These are phyloP conservation scores for Fraxinus excelsior DNA, from an alignment of 257 asterid genomes.

Conservation along the genomic window DNA sequence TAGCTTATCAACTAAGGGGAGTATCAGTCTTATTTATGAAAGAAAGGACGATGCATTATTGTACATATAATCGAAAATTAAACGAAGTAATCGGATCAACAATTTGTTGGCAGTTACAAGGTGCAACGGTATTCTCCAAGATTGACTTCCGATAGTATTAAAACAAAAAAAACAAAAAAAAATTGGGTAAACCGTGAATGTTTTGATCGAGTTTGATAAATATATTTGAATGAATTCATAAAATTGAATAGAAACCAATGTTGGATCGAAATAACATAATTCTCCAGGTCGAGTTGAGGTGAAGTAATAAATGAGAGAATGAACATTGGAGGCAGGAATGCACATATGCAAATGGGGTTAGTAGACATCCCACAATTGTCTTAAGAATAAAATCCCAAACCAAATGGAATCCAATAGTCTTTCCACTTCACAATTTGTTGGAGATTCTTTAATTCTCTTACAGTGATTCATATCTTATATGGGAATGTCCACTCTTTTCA, in stretches of 20 bases:
- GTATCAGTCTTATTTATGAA: no score
- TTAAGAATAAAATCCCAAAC: not conserved
- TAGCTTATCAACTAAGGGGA: no score
- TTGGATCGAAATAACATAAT: not conserved
- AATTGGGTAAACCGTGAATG: no score
- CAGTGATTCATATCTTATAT: not conserved
- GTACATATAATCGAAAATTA: no score
- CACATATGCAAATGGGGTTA: constrained; percentile 35
- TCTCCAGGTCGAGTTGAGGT: not conserved
- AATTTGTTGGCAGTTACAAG: no score
- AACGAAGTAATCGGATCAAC: no score
- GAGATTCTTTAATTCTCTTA: constrained; percentile 40
- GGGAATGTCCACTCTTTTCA: not conserved
- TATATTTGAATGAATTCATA: no score
- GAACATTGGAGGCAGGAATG: not conserved
- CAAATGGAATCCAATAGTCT: constrained; percentile 43
- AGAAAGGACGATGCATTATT: no score
- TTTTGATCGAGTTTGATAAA: no score
- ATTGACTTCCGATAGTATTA: not conserved
- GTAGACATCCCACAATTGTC: constrained; percentile 54
- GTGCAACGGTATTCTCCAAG: not conserved
- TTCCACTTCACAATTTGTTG: constrained; percentile 52
- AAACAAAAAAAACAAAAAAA: no score
- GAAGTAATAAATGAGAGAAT: not conserved
- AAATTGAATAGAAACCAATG: no score